A percentile compares a stretch with the other conserved stretches of the same genome.
Conservation (phyloP, 495 filamentous ascomycete species). For the Aspergillus kassunensis region DNA sequence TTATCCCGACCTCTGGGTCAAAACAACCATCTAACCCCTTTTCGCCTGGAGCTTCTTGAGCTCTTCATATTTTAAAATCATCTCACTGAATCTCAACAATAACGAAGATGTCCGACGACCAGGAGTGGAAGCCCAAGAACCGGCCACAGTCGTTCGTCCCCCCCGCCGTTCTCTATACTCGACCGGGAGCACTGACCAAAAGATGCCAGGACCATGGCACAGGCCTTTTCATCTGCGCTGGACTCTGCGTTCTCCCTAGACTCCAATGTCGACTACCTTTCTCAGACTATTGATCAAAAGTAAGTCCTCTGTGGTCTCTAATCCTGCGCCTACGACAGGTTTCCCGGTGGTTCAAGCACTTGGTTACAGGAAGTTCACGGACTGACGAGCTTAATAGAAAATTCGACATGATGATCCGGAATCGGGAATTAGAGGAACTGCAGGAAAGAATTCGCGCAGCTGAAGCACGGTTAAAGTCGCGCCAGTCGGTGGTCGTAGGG, state of each 20-base stretch:
- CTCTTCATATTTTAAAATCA: slow-evolving; percentile 1
- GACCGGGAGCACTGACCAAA: slow-evolving; percentile 23
- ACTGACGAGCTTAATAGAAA: slow-evolving; percentile 26
- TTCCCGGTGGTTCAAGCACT: no score
- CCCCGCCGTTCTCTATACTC: slow-evolving; percentile 3
- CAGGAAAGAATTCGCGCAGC: slow-evolving; percentile 80
- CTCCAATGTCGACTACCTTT: slow-evolving; percentile 70
- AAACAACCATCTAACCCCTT: neutral
- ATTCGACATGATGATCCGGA: slow-evolving; percentile 74
- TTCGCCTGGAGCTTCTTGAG: slow-evolving; percentile 4
- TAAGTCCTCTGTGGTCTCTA: slow-evolving; percentile 43
- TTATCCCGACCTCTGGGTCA: neutral
- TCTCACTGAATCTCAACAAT: neutral
- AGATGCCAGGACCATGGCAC: slow-evolving; percentile 70
- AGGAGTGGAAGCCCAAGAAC: slow-evolving; percentile 72
- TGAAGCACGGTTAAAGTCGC: slow-evolving; percentile 69
- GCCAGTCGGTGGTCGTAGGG: slow-evolving; percentile 21
- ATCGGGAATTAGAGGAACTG: slow-evolving; percentile 76
- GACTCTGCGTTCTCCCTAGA: slow-evolving; percentile 87
- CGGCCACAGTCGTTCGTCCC: slow-evolving; percentile 76
- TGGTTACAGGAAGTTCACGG: no score
- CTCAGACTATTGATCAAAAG: slow-evolving; percentile 79
- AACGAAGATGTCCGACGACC: slow-evolving; percentile 55
- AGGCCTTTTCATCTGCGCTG: slow-evolving; percentile 78
- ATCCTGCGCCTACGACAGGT: no score